These are phyloP conservation scores for Dactylellina haptotyla DNA, from an alignment of 2,329 filamentous ascomycete species.

Conservation along the genomic window DNA sequence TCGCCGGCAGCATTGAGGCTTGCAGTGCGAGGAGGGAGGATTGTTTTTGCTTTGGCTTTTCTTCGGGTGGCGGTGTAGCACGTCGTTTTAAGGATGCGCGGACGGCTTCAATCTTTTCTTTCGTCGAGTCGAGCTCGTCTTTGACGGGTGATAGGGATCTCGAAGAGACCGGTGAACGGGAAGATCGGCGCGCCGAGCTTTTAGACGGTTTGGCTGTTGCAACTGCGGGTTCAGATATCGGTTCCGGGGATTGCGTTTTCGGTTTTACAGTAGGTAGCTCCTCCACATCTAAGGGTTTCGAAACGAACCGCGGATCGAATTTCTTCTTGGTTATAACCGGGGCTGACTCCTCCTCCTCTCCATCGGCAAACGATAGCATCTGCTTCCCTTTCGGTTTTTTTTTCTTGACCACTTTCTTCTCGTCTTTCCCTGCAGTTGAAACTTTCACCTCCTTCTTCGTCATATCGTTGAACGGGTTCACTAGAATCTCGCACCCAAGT, in stretches of 20 bases:
- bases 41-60: slow-evolving; percentile 58
- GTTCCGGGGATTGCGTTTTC: slow-evolving; percentile 11
- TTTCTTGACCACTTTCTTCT: slow-evolving; percentile 63
- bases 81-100: slow-evolving; percentile 50
- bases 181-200: slow-evolving; percentile 5
- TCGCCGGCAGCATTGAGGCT: slow-evolving; percentile 74
- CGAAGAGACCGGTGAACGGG: slow-evolving; percentile 31
- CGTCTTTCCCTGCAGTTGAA: slow-evolving; percentile 64
- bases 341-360: slow-evolving; percentile 63
- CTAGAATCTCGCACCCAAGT: slow-evolving; percentile 75
- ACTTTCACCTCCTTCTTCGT: slow-evolving; percentile 72
- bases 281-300: slow-evolving; percentile 39
- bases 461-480: slow-evolving; percentile 86
- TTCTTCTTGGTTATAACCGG: slow-evolving; percentile 57
- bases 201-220: slow-evolving; percentile 25
- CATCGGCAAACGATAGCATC: slow-evolving; percentile 77
- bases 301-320: slow-evolving; percentile 47
- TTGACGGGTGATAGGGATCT: slow-evolving; percentile 24
- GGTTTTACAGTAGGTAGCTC: slow-evolving; percentile 34
- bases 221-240: not conserved
- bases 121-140: slow-evolving; percentile 26
- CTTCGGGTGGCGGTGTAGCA: slow-evolving; percentile 39
- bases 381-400: slow-evolving; percentile 79
- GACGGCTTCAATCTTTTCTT: slow-evolving; percentile 50
- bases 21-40: slow-evolving; percentile 68